Evolutionary conservation across 345 rosid species (phyloP).

Genomic region (Litchi chinensis): DNA sequence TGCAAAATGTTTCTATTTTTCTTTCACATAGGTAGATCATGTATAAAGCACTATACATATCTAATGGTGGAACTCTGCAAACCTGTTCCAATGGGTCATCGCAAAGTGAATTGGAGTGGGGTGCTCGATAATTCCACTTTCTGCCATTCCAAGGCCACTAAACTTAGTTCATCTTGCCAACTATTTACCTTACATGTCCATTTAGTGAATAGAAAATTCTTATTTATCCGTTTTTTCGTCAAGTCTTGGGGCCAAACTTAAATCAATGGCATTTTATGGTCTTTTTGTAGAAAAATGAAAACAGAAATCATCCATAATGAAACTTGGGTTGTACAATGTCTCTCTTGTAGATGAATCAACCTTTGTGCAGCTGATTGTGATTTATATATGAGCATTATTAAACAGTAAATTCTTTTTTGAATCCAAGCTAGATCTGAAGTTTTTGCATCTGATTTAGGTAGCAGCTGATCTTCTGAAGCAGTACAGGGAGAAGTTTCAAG

Average conservation of each 20-base stretch:
- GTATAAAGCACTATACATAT: background rate
- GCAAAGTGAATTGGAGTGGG: background rate
- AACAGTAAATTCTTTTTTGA: background rate
- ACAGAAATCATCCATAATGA: background rate
- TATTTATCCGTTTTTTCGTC: background rate
- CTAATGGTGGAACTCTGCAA: background rate
- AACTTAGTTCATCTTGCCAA: background rate
- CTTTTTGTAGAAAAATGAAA: background rate
- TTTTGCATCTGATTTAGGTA: constrained; percentile 52
- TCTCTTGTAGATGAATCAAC: background rate
- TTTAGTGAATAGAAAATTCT: background rate
- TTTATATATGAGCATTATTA: background rate
- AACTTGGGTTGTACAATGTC: background rate
- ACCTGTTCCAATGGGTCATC: background rate
- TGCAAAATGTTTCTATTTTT: background rate
- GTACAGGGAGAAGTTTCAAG: constrained; percentile 89
- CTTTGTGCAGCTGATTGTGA: background rate
- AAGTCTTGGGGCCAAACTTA: background rate
- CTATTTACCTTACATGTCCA: background rate
- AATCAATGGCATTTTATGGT: background rate
- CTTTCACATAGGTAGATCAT: background rate
- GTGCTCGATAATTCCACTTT: background rate
- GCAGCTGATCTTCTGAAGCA: constrained; percentile 90
- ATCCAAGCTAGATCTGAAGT: constrained; percentile 18
- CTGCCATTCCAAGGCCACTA: background rate